These are phyloP conservation scores for Lanmaoa rubissima DNA, from an alignment of 768 basidiomycete species.

Conservation along the genomic window DNA sequence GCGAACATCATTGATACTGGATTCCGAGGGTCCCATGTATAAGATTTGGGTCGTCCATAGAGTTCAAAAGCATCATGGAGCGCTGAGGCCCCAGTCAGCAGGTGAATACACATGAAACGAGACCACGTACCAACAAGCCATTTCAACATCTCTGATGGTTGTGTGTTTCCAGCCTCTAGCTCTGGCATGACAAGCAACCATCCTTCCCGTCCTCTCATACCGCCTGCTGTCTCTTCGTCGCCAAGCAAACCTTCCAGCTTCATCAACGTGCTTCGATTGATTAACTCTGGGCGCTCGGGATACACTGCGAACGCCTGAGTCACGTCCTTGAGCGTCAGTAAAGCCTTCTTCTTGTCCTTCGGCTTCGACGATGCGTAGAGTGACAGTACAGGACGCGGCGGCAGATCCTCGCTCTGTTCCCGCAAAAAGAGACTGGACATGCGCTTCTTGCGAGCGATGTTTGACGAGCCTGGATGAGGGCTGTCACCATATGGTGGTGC, in stretches of 20 bases:
- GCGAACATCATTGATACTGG: conserved; percentile 86
- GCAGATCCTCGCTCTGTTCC: conserved; percentile 38
- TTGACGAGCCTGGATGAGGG: conserved; percentile 24
- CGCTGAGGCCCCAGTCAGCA: conserved; percentile 40
- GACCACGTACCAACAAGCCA: conserved; percentile 77
- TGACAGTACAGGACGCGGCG: conserved; percentile 43
- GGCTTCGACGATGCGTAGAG: conserved; percentile 64
- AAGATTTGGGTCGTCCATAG: conserved; percentile 83
- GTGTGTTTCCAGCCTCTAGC: conserved; percentile 56
- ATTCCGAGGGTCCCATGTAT: conserved; percentile 90
- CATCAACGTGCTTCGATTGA: conserved; percentile 84
- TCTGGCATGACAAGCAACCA: conserved; percentile 94
- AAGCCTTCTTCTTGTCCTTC: conserved; percentile 69
- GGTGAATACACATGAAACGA: neutral
- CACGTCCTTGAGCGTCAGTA: conserved; percentile 67
- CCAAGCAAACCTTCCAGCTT: conserved; percentile 87
- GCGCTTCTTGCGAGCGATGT: conserved; percentile 44
- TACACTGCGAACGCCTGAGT: conserved; percentile 93
- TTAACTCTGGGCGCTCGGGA: conserved; percentile 91
- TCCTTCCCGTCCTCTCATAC: conserved; percentile 70
- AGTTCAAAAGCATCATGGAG: conserved; percentile 85
- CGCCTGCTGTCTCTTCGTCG: conserved; percentile 67
- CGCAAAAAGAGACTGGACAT: conserved; percentile 65
- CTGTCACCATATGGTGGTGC: conserved; percentile 28
- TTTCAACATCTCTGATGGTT: conserved; percentile 81